Percentiles rank a stretch among this genome's conserved stretches.
Conservation (phyloP, 1,284 basidiomycete genomes). For the Ganoderma leucocontextum region DNA sequence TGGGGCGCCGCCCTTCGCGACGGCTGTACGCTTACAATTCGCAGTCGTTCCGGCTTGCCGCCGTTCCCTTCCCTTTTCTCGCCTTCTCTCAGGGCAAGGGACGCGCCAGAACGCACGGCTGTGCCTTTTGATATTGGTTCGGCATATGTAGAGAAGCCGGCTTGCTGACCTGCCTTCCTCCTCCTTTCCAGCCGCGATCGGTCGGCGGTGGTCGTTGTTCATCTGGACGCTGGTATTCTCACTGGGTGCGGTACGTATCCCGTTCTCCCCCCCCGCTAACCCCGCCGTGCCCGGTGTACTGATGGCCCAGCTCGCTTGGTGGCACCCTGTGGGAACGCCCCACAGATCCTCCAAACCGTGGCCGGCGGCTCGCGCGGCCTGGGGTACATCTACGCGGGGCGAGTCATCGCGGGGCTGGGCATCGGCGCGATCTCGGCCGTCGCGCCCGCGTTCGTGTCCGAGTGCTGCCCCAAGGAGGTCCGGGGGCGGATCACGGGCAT, state of each 20-base stretch:
- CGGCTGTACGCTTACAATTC: background rate
- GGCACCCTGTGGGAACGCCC: background rate
- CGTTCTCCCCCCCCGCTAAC: conserved; percentile 15
- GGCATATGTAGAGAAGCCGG: background rate
- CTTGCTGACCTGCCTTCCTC: background rate
- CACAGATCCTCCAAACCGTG: conserved; percentile 65
- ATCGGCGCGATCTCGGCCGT: conserved; percentile 75
- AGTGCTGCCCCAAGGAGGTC: conserved; percentile 81
- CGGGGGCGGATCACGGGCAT: conserved; percentile 76
- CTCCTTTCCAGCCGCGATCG: conserved; percentile 53
- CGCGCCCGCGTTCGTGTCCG: conserved; percentile 80
- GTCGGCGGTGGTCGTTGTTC: conserved; percentile 64
- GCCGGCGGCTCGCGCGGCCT: conserved; percentile 64
- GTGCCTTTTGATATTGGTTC: background rate
- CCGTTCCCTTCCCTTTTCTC: background rate
- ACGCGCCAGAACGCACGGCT: background rate
- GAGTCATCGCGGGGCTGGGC: conserved; percentile 74
- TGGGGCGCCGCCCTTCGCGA: background rate
- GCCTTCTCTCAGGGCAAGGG: background rate
- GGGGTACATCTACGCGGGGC: conserved; percentile 76
- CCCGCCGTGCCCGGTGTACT: conserved; percentile 22
- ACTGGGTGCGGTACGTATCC: conserved; percentile 66
- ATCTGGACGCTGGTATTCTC: conserved; percentile 68
- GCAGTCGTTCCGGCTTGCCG: background rate
- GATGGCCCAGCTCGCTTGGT: background rate